Percentiles rank a stretch among this genome's conserved stretches.
These are phyloP conservation scores for Chlorophyllum brunneum DNA, from an alignment of 768 basidiomycete species.

Conservation along the genomic window DNA sequence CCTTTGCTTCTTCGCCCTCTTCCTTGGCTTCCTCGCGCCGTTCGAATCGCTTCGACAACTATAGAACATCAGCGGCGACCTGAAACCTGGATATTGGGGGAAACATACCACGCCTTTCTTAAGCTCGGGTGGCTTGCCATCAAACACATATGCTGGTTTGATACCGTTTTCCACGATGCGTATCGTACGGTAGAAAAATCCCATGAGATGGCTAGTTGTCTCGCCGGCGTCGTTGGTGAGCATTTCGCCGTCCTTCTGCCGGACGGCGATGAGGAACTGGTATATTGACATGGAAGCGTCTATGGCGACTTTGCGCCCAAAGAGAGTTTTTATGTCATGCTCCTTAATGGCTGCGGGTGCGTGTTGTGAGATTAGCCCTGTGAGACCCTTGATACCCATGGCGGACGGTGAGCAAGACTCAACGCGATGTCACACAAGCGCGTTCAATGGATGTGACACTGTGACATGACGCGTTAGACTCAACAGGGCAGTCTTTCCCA, in stretches of 20 bases:
- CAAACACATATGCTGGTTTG: conserved; percentile 97
- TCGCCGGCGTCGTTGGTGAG: conserved; percentile 97
- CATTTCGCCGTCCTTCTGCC: conserved; percentile 94
- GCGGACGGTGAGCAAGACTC: conserved; percentile 9
- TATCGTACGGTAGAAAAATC: conserved; percentile 96
- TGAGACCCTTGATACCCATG: conserved; percentile 97
- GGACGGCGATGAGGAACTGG: conserved; percentile 96
- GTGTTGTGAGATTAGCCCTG: conserved; percentile 83
- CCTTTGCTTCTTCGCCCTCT: conserved; percentile 94
- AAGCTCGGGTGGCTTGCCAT: conserved; percentile 96
- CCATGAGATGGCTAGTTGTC: conserved; percentile 98
- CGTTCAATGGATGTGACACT: not conserved
- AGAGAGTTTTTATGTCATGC: conserved; percentile 95
- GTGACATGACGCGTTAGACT: conserved; percentile 8
- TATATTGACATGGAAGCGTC: conserved; percentile 98
- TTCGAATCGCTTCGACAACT: conserved; percentile 98
- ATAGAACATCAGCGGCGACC: conserved; percentile 13
- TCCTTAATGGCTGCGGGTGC: conserved; percentile 87
- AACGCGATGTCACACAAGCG: not conserved
- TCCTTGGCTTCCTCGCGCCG: conserved; percentile 90
- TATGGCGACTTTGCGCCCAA: conserved; percentile 97
- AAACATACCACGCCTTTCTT: conserved; percentile 93
- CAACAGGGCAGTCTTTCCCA: not conserved
- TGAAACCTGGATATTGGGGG: not conserved
- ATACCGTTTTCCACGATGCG: conserved; percentile 98